These are phyloP conservation scores for Fagus crenata DNA, from an alignment of 306 rosid species.

Conservation along the genomic window DNA sequence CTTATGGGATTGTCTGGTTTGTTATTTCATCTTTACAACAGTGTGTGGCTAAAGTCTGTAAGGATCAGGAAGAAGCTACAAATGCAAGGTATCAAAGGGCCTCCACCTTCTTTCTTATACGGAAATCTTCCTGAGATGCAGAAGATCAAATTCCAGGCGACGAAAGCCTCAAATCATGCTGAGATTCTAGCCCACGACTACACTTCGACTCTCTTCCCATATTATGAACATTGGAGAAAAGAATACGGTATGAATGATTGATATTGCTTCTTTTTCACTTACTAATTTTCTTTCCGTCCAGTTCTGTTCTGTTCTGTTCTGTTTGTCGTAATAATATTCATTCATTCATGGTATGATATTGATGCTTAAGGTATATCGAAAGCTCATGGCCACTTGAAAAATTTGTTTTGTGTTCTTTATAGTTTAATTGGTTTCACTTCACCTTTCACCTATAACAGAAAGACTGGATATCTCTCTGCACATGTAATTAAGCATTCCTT, in stretches of 20 bases:
- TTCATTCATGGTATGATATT: neutral
- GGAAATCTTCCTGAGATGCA: slow-evolving; percentile 81
- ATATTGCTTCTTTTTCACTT: neutral
- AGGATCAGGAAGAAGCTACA: slow-evolving; percentile 58
- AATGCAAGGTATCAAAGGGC: slow-evolving; percentile 74
- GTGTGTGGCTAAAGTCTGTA: slow-evolving; percentile 46
- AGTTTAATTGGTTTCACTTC: neutral
- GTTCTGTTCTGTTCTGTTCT: neutral
- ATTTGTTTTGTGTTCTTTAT: neutral
- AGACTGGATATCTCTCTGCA: neutral
- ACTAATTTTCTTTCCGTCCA: neutral
- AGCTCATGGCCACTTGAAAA: neutral
- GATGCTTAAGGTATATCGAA: neutral
- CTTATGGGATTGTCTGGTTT: slow-evolving; percentile 40
- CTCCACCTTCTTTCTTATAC: slow-evolving; percentile 60
- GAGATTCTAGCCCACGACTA: slow-evolving; percentile 69
- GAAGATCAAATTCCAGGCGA: slow-evolving; percentile 51
- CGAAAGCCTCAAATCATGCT: slow-evolving; percentile 26
- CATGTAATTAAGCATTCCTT: too few relatives aligned
- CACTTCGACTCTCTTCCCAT: slow-evolving; percentile 81
- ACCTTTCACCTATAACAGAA: neutral
- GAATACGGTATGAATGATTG: slow-evolving; percentile 58
- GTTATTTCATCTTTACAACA: slow-evolving; percentile 38
- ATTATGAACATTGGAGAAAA: slow-evolving; percentile 78
- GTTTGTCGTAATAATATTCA: neutral